Conservation (phyloP, 163 green algal species). For the Volvox carteri region DNA sequence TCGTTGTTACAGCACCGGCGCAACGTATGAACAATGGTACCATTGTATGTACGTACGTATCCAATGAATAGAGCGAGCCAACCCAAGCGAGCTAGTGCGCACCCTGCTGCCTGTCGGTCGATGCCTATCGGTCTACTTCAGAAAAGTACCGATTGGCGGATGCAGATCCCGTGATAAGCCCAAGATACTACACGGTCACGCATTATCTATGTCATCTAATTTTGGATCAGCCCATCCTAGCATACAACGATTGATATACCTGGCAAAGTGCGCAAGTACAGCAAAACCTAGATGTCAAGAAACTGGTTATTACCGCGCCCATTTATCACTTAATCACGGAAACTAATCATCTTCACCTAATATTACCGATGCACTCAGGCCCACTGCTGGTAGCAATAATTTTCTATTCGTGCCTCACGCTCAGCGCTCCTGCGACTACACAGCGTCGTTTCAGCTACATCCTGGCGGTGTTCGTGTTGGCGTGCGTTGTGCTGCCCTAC, state of each 20-base stretch:
- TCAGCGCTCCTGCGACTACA: background rate
- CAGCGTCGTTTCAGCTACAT: background rate
- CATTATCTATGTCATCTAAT: background rate
- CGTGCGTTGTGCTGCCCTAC: constrained; percentile 38
- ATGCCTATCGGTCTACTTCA: too few species aligned
- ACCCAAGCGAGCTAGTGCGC: too few species aligned
- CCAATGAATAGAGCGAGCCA: too few species aligned
- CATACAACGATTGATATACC: background rate
- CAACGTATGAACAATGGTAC: too few species aligned
- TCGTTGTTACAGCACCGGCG: too few species aligned
- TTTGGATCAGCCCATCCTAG: background rate
- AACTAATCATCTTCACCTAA: background rate
- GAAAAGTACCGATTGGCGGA: too few species aligned
- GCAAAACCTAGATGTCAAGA: background rate
- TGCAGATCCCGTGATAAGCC: too few species aligned
- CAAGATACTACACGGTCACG: background rate
- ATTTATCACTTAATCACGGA: too few species aligned
- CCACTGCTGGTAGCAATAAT: constrained; percentile 44
- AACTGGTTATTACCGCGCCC: too few species aligned
- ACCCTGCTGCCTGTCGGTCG: too few species aligned
- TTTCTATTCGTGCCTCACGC: constrained; percentile 40
- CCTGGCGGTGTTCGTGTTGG: constrained; percentile 38
- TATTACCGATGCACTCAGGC: background rate
- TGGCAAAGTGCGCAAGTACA: background rate
- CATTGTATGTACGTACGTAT: too few species aligned